phyloP scores from a whole-genome alignment of 179 eudicot genomes.

The Silene vulgaris region DNA sequence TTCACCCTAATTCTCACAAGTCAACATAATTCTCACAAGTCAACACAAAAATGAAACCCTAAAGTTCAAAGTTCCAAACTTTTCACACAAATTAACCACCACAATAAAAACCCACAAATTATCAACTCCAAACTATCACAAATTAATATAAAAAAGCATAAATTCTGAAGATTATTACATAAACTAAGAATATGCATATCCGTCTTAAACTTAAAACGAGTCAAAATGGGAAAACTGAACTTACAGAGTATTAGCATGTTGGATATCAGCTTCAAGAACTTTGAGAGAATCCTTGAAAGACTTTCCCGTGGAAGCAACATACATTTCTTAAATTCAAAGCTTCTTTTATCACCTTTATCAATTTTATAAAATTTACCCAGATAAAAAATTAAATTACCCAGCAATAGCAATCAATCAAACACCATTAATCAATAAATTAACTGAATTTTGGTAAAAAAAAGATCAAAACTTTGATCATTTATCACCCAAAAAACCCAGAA shows the following conservation, averaged over 20 bases:
- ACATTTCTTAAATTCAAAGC: constrained; percentile 35
- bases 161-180: neutral
- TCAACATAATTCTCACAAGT: neutral
- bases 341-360: neutral
- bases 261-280: constrained; percentile 93
- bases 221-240: constrained; percentile 11
- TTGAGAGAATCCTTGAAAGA: constrained; percentile 93
- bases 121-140: neutral
- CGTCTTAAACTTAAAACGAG: no score
- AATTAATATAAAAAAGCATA: neutral
- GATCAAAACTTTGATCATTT: constrained; percentile 2
- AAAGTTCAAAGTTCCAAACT: constrained; percentile 3
- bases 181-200: neutral
- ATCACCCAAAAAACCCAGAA: neutral
- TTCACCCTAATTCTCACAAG: neutral
- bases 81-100: constrained; percentile 7
- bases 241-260: constrained; percentile 89
- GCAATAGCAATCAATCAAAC: constrained; percentile 12
- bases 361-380: constrained; percentile 12
- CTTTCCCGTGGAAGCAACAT: constrained; percentile 55
- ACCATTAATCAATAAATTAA: neutral
- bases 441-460: constrained; percentile 5
- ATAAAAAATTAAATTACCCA: neutral
- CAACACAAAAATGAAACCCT: constrained; percentile 15
- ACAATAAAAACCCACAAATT: constrained; percentile 7